Evolutionary conservation across 192 early-diverging fungal genomes (phyloP).

Genomic region (Entomortierella beljakovae): DNA sequence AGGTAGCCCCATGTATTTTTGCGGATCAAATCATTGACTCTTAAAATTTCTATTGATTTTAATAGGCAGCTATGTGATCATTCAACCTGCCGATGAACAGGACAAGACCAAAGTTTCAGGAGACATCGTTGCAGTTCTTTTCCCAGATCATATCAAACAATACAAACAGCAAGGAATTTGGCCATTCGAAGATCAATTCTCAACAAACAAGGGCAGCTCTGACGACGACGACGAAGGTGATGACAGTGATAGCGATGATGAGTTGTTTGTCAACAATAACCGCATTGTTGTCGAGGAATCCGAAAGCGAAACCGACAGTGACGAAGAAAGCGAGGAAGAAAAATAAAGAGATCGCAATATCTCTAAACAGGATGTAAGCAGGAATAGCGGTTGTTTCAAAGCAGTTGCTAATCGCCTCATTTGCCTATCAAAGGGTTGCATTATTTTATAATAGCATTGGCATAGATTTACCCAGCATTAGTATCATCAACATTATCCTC

Average conservation of each 20-base stretch:
- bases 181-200: slow-evolving; percentile 54
- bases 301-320: slow-evolving; percentile 54
- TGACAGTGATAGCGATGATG: slow-evolving; percentile 61
- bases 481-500: too few relatives aligned
- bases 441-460: too few relatives aligned
- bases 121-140: slow-evolving; percentile 80
- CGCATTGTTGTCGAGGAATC: slow-evolving; percentile 62
- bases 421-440: too few relatives aligned
- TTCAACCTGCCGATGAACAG: slow-evolving; percentile 68
- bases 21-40: slow-evolving; percentile 5
- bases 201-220: slow-evolving; percentile 5
- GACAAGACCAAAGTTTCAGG: slow-evolving; percentile 74
- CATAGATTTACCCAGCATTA: too few relatives aligned
- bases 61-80: slow-evolving; percentile 75
- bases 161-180: slow-evolving; percentile 70
- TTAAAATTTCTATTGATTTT: not conserved
- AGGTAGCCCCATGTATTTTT: not conserved
- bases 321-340: slow-evolving; percentile 27
- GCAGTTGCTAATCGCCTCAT: too few relatives aligned
- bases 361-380: not conserved
- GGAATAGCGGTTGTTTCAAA: too few relatives aligned
- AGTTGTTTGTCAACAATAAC: slow-evolving; percentile 73
- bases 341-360: not conserved
- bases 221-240: slow-evolving; percentile 19
- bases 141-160: slow-evolving; percentile 79